Evolutionary conservation across 768 basidiomycete genomes (phyloP), one percentile per base, ranked within the genome.

Genomic region (Termitomyces sp.): DNA sequence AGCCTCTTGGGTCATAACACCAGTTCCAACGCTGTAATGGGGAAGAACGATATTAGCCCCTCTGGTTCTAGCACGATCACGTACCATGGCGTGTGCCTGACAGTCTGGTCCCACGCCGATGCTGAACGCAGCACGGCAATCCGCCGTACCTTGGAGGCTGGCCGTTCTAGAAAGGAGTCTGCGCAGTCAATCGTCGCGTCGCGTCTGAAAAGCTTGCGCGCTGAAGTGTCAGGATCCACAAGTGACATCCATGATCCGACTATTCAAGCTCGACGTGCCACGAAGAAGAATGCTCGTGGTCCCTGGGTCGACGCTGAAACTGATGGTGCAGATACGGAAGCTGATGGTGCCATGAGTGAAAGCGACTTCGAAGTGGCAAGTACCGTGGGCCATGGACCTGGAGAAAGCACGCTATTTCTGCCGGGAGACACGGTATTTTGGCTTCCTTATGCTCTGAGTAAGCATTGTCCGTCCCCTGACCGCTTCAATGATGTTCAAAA

Each of bases 41-140:
- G 69, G 46, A 69, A 67, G 36, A 68, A 61, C 54, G 71, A 74
- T 41, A 64, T 74, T 29, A 69, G 61, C 53, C 63, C 69, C 56
- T 62, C 73, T 12, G 61, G 68, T 46, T 67, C 73, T 59, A 80
- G 73, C 65, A 85, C 77, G 26, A 69, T 92, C 59, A 86, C 88
- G 9, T 96, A 92, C 68, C 85, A 97, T 67, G 94, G 93, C 47
- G 93, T 96, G 37, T 93, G 92, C 63, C 78, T 98, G 58, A 94
- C 93, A 1, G 92, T 97, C 2, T 98, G 94, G 94, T 93, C 91
- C 4, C 94, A 95, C 66, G 94, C 94, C 20, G 95, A 98, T 67
- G 86, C 87, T 0, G 88, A 94, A 64, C 86, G 94, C 48, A 87
- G 88, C 55, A 80, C 78, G 14, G 93, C 93, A 1, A 94, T 95